phyloP scores from a whole-genome alignment of 441 rosid genomes.

The Theobroma grandiflorum region DNA sequence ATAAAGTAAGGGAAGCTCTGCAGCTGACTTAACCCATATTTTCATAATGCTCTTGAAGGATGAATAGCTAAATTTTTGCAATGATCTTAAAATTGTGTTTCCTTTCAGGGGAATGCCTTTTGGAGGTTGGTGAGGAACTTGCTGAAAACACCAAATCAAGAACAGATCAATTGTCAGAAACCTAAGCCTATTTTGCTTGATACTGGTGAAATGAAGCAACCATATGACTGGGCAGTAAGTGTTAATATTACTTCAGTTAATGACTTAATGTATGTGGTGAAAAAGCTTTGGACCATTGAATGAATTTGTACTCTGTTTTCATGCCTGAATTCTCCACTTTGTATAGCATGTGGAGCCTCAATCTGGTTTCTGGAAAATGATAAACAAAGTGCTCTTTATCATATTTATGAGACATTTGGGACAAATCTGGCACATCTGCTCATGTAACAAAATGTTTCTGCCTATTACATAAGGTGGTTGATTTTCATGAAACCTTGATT shows the following conservation, averaged over 20 bases:
- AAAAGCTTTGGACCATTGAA: background rate
- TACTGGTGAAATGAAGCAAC: constrained; percentile 81
- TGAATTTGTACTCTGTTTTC: background rate
- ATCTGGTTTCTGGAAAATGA: constrained; percentile 3
- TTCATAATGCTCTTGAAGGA: background rate
- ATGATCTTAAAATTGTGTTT: constrained; percentile 16
- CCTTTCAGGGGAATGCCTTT: constrained; percentile 65
- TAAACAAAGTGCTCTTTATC: background rate
- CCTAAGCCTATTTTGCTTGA: constrained; percentile 85
- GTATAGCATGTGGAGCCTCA: background rate
- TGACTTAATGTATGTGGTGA: background rate
- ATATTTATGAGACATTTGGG: background rate
- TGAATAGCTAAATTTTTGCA: constrained; percentile 4
- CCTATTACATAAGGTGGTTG: background rate
- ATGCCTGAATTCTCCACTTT: background rate
- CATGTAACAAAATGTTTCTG: background rate
- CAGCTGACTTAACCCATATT: background rate
- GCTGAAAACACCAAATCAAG: constrained; percentile 59
- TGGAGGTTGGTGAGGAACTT: constrained; percentile 72
- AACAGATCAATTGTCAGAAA: constrained; percentile 62
- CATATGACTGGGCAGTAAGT: constrained; percentile 84
- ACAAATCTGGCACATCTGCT: background rate
- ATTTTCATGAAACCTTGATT: background rate
- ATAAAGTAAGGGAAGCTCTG: constrained; percentile 42
- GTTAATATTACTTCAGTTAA: constrained; percentile 1